Evolutionary conservation across 1,139 yeast genomes (phyloP).

Genomic region (Candida sp.): DNA sequence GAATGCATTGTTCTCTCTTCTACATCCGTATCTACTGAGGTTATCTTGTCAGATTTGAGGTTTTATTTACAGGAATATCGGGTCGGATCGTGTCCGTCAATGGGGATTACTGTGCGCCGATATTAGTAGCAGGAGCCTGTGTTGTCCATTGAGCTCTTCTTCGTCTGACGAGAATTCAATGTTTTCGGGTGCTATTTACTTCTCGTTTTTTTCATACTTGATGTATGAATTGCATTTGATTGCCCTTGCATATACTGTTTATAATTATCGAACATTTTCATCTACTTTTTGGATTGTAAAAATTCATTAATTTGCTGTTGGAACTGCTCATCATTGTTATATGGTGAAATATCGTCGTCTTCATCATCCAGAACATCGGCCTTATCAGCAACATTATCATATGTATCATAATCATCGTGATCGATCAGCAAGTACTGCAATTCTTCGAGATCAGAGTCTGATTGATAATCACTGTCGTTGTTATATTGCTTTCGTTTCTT

Average conservation of each 20-base stretch:
- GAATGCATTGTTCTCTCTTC: too few species aligned
- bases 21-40: too few species aligned
- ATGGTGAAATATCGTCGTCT: slow-evolving; percentile 6
- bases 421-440: slow-evolving; percentile 1
- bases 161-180: too few species aligned
- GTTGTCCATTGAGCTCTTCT: too few species aligned
- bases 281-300: background rate
- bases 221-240: background rate
- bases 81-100: too few species aligned
- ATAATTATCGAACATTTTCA: too few species aligned
- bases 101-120: too few species aligned
- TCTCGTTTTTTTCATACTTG: background rate
- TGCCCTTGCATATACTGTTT: background rate
- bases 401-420: slow-evolving; percentile 15
- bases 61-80: too few species aligned
- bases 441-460: slow-evolving; percentile 10
- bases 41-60: too few species aligned
- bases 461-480: slow-evolving; percentile 18
- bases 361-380: slow-evolving; percentile 5
- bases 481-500: slow-evolving; percentile 12
- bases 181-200: too few species aligned
- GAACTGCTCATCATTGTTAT: slow-evolving; percentile 5
- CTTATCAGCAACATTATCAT: slow-evolving; percentile 12
- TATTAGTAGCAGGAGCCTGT: too few species aligned
- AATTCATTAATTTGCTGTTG: background rate